phyloP scores from a whole-genome alignment of 2,329 filamentous ascomycete species.

The Trichoderma brevicompactum region DNA sequence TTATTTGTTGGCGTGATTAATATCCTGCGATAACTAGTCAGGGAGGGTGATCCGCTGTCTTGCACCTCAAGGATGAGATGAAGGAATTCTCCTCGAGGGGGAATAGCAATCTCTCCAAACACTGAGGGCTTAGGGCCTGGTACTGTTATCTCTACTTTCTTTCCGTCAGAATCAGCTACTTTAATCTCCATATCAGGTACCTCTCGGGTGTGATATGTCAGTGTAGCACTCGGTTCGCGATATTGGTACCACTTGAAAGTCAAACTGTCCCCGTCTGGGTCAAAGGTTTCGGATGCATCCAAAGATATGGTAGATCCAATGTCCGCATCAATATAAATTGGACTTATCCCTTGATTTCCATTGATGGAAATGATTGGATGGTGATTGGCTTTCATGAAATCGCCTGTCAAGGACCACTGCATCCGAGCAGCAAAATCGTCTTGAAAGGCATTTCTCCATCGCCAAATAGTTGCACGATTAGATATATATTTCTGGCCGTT shows the following conservation, averaged over 20 bases:
- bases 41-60: neutral
- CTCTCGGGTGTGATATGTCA: neutral
- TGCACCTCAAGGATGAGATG: neutral
- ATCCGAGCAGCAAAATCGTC: conserved; percentile 7
- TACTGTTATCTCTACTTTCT: neutral
- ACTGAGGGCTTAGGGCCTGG: neutral
- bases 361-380: neutral
- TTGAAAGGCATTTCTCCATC: conserved; percentile 4
- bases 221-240: neutral
- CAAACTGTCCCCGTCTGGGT: neutral
- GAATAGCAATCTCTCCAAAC: neutral
- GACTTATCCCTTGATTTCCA: neutral
- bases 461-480: neutral
- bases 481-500: neutral
- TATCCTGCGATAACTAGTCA: neutral
- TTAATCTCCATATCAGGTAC: neutral
- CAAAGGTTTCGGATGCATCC: neutral
- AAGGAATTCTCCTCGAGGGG: neutral
- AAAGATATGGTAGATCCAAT: neutral
- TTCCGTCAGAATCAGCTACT: neutral
- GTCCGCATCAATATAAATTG: neutral
- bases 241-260: conserved; percentile 5
- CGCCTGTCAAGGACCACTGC: neutral
- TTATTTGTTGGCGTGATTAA: neutral
- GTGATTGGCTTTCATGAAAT: neutral